Evolutionary conservation across 345 rosid genomes (phyloP), one percentile per base, ranked within the genome.

Genomic region (Acer negundo): DNA sequence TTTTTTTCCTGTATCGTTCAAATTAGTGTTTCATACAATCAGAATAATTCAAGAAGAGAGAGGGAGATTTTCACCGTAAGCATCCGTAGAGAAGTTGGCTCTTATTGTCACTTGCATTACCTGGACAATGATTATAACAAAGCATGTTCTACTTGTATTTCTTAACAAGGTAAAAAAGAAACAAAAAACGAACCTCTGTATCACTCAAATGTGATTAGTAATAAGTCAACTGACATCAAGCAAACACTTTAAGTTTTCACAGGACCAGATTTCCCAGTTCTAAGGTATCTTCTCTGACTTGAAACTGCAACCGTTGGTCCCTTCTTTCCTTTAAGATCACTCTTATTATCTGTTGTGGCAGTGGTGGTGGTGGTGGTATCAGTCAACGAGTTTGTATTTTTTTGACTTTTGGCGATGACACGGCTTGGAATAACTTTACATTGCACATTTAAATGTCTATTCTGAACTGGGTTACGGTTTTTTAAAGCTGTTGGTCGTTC

Each of bases 391-490:
- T 62, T 77, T 23, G 77, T 72, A 72, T 51, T 73, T 23, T 2
- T 19, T 42, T 80, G 75, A 72, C 66, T 79, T 51, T 68, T 74
- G 40, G 55, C 44, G 16, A 7, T 35, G 64, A 77, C 73, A n/a
- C 62, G 75, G 58, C 61, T 56, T 17, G 75, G 71, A 42, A 23
- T 24, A 55, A 42, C 69, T 77, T 84, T 84, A 61, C 84, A 69
- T 9, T 72, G 80, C 16, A 67, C 78, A 24, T 42, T 77, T 12
- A 58, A 23, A 67, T 82, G 85, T 78, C 87, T 79, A 15, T 76
- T 79, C 65, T 74, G 87, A 44, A 78, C 65, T 53, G 8, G 19
- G 51, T 73, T 73, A 20, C 80, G 80, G 55, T 79, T 84, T 82
- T 79, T 83, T 78, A 67, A 73, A 38, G 80, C 79, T 15, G 77